phyloP scores from a whole-genome alignment of 2,329 filamentous ascomycete species.

The Alternaria postmessia region DNA sequence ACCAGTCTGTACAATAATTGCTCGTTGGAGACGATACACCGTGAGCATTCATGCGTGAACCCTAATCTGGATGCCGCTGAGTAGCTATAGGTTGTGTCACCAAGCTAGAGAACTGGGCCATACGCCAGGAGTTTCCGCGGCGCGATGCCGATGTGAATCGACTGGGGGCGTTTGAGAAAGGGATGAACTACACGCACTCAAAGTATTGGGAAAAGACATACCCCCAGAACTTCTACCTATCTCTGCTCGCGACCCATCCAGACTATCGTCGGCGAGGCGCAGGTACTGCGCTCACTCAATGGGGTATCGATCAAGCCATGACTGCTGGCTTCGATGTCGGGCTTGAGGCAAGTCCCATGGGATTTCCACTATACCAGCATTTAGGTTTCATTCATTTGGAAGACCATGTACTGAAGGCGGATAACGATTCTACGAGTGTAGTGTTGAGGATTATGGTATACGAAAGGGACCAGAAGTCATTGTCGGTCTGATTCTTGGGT shows the following conservation, averaged over 20 bases:
- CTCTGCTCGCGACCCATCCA: not conserved
- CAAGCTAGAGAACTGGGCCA: not conserved
- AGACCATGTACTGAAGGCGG: not conserved
- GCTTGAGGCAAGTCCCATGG: not conserved
- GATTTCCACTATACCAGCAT: conserved; percentile 1
- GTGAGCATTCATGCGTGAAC: not conserved
- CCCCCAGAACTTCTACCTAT: conserved; percentile 1
- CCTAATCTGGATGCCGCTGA: not conserved
- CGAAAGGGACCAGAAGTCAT: not conserved
- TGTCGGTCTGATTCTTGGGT: not conserved
- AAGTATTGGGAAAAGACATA: not conserved
- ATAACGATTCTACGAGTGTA: not conserved
- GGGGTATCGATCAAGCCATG: not conserved
- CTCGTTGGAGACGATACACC: not conserved
- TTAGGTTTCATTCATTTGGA: not conserved
- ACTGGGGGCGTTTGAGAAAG: not conserved
- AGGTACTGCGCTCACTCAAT: conserved; percentile 3
- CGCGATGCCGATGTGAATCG: not conserved
- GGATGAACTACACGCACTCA: not conserved
- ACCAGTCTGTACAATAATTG: not conserved
- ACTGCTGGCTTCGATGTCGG: not conserved
- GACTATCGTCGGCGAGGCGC: conserved; percentile 2
- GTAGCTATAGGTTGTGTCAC: not conserved
- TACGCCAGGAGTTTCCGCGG: not conserved
- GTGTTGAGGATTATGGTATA: not conserved